Conservation (phyloP, 768 basidiomycete genomes). For the Tylopilus sp. region DNA sequence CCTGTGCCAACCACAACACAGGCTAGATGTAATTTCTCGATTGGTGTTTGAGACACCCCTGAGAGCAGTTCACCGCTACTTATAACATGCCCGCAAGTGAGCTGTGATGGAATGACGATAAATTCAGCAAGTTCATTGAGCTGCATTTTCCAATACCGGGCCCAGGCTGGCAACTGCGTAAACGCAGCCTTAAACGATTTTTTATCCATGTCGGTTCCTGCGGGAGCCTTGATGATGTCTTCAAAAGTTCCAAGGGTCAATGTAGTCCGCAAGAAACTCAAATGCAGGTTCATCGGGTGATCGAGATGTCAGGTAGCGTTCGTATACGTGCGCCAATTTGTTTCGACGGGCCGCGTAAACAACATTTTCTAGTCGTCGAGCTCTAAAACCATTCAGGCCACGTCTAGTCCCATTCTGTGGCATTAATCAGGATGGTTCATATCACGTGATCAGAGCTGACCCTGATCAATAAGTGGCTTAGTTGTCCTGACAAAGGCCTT, state of each 20-base stretch:
- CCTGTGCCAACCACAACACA: no score
- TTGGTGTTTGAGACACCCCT: no score
- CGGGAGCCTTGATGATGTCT: neutral
- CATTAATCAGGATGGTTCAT: no score
- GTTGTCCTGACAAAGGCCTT: conserved; percentile 4
- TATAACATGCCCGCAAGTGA: no score
- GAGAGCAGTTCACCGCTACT: no score
- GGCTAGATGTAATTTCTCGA: no score
- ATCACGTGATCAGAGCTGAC: no score
- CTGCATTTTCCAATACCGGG: conserved; percentile 1
- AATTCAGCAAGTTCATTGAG: neutral
- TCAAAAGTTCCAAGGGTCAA: conserved; percentile 1
- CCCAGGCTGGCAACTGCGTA: neutral
- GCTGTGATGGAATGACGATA: no score
- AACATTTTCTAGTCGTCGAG: neutral
- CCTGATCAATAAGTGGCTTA: conserved; percentile 5
- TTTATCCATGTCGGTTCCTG: neutral
- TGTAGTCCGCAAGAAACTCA: neutral
- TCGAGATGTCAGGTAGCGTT: neutral
- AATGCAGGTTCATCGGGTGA: neutral
- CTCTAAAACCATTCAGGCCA: neutral
- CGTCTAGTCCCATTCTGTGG: conserved; percentile 2
- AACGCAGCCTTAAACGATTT: conserved; percentile 7
- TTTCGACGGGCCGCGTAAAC: conserved; percentile 1
- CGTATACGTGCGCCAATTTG: neutral